Percentiles rank a stretch among this genome's conserved stretches.
These are phyloP conservation scores for Trichoderma endophyticum DNA, from an alignment of 2,329 filamentous ascomycete genomes.

Conservation along the genomic window DNA sequence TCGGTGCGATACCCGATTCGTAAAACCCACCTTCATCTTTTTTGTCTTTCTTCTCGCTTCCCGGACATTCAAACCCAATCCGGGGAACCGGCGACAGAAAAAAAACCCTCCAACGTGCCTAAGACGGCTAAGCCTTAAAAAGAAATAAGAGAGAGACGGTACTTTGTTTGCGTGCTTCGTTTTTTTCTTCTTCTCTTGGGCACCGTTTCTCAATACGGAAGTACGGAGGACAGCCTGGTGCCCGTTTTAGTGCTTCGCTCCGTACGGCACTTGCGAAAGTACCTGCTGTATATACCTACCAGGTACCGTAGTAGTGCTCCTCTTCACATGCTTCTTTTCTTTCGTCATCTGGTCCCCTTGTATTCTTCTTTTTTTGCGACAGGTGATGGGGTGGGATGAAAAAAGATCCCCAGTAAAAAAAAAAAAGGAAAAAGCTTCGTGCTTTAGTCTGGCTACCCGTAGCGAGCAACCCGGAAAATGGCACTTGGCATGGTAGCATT, in stretches of 20 bases:
- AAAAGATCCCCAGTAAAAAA: not conserved
- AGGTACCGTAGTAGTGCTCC: not conserved
- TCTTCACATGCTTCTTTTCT: not conserved
- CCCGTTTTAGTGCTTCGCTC: not conserved
- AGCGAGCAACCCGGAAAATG: not conserved
- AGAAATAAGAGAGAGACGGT: too few species aligned
- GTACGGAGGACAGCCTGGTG: too few species aligned
- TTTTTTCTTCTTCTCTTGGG: not conserved
- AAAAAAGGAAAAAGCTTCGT: not conserved
- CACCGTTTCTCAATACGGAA: not conserved
- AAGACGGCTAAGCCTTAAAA: not conserved
- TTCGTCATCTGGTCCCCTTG: too few species aligned
- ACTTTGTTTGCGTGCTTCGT: not conserved
- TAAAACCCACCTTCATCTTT: not conserved
- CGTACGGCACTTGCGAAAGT: not conserved
- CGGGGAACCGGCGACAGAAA: not conserved
- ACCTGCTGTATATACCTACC: not conserved
- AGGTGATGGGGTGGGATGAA: not conserved
- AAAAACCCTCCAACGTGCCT: too few species aligned
- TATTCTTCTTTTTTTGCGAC: not conserved
- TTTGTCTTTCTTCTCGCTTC: not conserved
- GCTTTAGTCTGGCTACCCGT: not conserved
- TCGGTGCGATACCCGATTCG: constrained; percentile 8
- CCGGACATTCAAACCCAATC: constrained; percentile 3
- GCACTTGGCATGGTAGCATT: not conserved